These are phyloP conservation scores for Acanthochlamys bracteata DNA, from an alignment of 106 monocot species.

Conservation along the genomic window DNA sequence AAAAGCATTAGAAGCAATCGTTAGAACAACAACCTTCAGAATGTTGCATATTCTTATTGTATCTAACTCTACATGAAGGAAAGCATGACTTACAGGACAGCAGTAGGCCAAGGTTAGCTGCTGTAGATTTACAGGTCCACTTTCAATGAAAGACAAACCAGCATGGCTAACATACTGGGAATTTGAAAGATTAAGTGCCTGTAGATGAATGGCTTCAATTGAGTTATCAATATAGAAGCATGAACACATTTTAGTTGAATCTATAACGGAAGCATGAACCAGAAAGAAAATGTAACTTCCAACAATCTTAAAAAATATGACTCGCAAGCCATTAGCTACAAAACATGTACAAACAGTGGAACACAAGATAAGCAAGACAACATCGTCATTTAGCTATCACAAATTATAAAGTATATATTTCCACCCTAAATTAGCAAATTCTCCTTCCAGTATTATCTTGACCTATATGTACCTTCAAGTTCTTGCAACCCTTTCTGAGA, in stretches of 20 bases:
- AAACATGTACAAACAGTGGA: background rate
- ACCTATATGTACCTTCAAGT: conserved; percentile 40
- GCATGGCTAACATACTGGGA: conserved; percentile 30
- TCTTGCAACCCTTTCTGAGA: conserved; percentile 45
- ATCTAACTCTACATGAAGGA: background rate
- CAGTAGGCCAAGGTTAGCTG: conserved; percentile 47
- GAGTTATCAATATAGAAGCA: background rate
- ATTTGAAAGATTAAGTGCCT: conserved; percentile 60
- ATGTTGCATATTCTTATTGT: background rate
- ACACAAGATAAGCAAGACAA: too few species aligned
- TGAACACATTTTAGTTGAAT: background rate
- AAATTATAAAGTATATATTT: background rate
- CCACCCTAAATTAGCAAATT: background rate
- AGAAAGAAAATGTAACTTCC: background rate
- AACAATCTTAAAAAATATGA: background rate
- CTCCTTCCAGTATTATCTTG: background rate
- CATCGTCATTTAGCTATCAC: too few species aligned
- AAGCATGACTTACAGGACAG: conserved; percentile 35
- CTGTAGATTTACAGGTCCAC: conserved; percentile 27
- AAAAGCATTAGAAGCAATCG: too few species aligned
- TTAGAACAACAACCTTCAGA: background rate
- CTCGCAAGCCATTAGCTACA: background rate
- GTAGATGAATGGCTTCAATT: background rate
- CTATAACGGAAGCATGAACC: background rate
- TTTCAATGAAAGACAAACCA: conserved; percentile 39